Evolutionary conservation across 179 eudicot species (phyloP), one percentile per base, ranked within the genome.

Genomic region (Beta macrorhiza): DNA sequence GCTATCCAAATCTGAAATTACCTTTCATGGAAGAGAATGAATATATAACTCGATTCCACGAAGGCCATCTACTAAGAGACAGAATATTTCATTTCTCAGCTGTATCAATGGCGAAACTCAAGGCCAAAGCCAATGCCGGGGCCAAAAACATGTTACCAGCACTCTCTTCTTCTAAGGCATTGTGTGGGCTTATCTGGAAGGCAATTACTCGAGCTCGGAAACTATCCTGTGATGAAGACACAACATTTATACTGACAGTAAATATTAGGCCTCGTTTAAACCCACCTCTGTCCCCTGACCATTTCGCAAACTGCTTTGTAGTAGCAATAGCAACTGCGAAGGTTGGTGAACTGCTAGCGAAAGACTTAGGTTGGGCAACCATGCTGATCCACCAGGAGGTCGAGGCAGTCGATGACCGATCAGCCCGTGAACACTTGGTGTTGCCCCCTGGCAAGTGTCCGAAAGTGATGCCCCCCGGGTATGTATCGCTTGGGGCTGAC

Each of bases 141-240:
- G 81, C 69, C 15, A 59, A 58, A 11, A 53, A 72, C 17, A 55
- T 0, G 19, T 1, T 7, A 3, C 17, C 1, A 2, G 5, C 14
- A 5, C 53, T 73, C 20, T 81, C 88, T 17, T 76, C 88, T 13
- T 81, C 80, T 45, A 78, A 79, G 55, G 85, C 87, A 2, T 42
- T 86, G 12, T 70, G 70, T 22, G 90, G 87, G 7, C 81, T 78
- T 72, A 6, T 82, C 9, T 84, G 87, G 89, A 72, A 47, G 69
- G 64, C 81, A 1, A 68, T 84, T 6, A 80, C 79, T 42, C 82
- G 80, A 11, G 74, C 79, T 10, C 77, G 72, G 29, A 22, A 64
- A 15, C 4, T 20, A 0, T 11, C 77, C 29, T 10, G 52, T 0
- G 8, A 58, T 16, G 72, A 84, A 44, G 22, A 51, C 42, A 75